These are phyloP conservation scores for Cryptococcus sp. DNA, from an alignment of 1,284 basidiomycete species.

Conservation along the genomic window DNA sequence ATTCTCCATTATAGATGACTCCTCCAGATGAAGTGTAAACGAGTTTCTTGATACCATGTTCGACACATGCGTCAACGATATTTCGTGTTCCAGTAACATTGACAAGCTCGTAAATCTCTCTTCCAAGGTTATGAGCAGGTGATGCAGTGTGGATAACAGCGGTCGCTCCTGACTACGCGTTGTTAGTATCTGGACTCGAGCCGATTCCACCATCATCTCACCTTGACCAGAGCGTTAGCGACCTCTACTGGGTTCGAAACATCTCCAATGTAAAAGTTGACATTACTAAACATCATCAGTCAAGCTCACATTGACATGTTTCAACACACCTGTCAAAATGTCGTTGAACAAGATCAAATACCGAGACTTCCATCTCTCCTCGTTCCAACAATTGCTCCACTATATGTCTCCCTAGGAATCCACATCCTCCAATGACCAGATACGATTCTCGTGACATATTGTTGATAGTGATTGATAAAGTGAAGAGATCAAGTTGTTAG, in stretches of 20 bases:
- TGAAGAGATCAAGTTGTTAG: too few species aligned
- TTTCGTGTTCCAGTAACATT: constrained; percentile 89
- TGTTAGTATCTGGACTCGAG: not conserved
- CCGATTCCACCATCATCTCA: constrained; percentile 39
- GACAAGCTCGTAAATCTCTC: constrained; percentile 81
- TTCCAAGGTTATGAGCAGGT: constrained; percentile 67
- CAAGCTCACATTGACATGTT: not conserved
- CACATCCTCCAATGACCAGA: constrained; percentile 84
- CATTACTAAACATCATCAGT: constrained; percentile 52
- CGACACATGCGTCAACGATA: constrained; percentile 60
- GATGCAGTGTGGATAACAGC: constrained; percentile 96
- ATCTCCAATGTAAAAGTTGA: constrained; percentile 79
- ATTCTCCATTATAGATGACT: constrained; percentile 80
- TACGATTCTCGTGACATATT: constrained; percentile 29
- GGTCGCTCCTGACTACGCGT: constrained; percentile 65
- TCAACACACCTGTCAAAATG: constrained; percentile 56
- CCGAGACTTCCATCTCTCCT: constrained; percentile 68
- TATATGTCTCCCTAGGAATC: constrained; percentile 86
- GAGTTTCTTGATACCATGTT: constrained; percentile 66
- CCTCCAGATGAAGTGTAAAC: constrained; percentile 95
- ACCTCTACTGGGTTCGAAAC: constrained; percentile 73
- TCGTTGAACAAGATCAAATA: constrained; percentile 85
- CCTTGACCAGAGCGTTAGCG: constrained; percentile 66
- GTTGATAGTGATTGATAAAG: not conserved
- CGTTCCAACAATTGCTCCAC: constrained; percentile 73